Base-by-base conservation (phyloP, 2,329 filamentous ascomycete species). In the Penicillium crustosum region DNA sequence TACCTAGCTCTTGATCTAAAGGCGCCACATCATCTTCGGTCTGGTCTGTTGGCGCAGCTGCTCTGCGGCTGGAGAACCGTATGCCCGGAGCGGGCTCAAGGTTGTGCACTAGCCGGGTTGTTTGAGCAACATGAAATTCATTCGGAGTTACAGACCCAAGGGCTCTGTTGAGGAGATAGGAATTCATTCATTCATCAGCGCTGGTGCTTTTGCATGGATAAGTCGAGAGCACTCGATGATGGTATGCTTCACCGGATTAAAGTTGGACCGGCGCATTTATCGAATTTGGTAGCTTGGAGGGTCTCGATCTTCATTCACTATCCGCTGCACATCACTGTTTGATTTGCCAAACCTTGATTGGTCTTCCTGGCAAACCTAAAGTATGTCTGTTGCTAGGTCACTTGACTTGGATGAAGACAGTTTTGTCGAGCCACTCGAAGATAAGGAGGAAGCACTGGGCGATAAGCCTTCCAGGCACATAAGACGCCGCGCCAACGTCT, bases 161-260 rank as follows among this genome's bases (percentile, higher is more conserved):
- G 72, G 89, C 87, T 77, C 91, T 87, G 73, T 90, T 86, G 74
- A 94, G 81, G 60, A 95, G 80, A 73, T 88, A 86, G 72, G 85
- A 80, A 85, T 89, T 88, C 87, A 91, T 93, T 80, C 86, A 89
- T 87, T 60, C 59, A 64, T 65, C 29, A 53, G 54, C 13, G 51
- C 42, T 49, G 27, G n/a, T 48, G 45, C 21, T n/a, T 13, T 48
- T 29, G 36, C 39, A 39, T 29, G 23, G 42, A 25, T 19, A 51
- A 27, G 35, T 48, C 31, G 48, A 39, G 23, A 44, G 31, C 41
- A 41, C 39, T 23, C 36, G 35, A 60, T 75, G 53, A 74, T 41
- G 42, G 21, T 36, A 38, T 53, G 31, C 79, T 50, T 58, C 53
- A 56, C 58, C 67, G 66, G 66, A 65, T 53, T 58, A 68, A 68